Conservation (phyloP, 495 filamentous ascomycete species). For the Chaetomium fimeti region DNA sequence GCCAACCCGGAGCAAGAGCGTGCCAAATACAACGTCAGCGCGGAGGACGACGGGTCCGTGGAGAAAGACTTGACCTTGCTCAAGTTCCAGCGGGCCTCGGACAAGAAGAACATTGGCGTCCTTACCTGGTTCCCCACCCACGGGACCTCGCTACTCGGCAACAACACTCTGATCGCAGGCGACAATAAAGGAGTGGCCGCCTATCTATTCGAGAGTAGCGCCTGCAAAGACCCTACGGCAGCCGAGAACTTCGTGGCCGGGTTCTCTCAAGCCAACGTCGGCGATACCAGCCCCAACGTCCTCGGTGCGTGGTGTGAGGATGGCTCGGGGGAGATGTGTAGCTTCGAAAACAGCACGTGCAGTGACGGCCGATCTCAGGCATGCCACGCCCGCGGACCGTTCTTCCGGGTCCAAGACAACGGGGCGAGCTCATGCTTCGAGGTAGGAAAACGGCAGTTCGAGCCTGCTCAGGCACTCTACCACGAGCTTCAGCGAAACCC, state of each 20-base stretch:
- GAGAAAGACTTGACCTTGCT: conserved; percentile 86
- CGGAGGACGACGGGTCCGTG: conserved; percentile 63
- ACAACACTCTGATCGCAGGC: conserved; percentile 88
- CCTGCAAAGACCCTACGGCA: conserved; percentile 49
- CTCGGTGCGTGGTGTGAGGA: conserved; percentile 84
- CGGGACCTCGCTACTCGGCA: conserved; percentile 86
- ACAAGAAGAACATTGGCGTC: conserved; percentile 72
- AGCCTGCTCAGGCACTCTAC: conserved; percentile 64
- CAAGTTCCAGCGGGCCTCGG: conserved; percentile 69
- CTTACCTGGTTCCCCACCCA: conserved; percentile 94
- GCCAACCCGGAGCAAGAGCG: conserved; percentile 82
- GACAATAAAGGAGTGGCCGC: conserved; percentile 98
- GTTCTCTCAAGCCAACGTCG: conserved; percentile 92
- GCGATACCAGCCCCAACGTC: conserved; percentile 88
- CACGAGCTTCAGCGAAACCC: conserved; percentile 50
- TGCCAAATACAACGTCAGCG: conserved; percentile 60
- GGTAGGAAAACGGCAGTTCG: conserved; percentile 71
- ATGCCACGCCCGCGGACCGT: conserved; percentile 85
- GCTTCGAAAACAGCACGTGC: conserved; percentile 78
- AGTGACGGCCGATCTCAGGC: conserved; percentile 63
- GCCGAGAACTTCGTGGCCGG: conserved; percentile 81
- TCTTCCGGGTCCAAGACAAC: conserved; percentile 66
- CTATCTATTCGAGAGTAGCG: conserved; percentile 74
- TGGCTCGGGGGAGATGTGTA: conserved; percentile 65
- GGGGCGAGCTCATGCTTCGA: conserved; percentile 79